Percentiles rank a stretch among this genome's conserved stretches.
Evolutionary conservation across 2,329 filamentous ascomycete species (phyloP).

Genomic region (Aspergillus udagawae): DNA sequence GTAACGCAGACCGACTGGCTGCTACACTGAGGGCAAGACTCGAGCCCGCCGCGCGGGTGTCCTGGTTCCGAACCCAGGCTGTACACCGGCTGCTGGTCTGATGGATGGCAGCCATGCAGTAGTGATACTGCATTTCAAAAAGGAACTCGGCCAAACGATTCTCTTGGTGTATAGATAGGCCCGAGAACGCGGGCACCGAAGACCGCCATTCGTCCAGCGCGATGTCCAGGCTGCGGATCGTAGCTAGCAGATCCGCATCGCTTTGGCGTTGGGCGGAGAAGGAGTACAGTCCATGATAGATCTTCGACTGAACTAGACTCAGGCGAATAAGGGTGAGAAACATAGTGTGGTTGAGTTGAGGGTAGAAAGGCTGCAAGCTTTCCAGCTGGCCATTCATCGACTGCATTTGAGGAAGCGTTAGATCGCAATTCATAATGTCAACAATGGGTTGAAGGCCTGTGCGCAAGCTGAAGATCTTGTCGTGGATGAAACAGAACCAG

Average conservation of each 20-base stretch:
- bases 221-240: constrained; percentile 7
- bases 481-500: constrained; percentile 7
- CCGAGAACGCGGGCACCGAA: constrained; percentile 2
- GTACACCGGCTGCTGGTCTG: constrained; percentile 10
- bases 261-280: neutral
- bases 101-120: constrained; percentile 11
- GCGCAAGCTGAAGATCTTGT: constrained; percentile 6
- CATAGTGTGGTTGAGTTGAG: neutral
- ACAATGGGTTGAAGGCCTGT: constrained; percentile 7
- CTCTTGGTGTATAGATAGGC: neutral
- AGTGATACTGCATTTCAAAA: constrained; percentile 9
- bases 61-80: constrained; percentile 4
- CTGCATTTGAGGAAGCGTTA: constrained; percentile 1
- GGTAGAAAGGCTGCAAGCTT: too few relatives aligned
- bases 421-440: constrained; percentile 5
- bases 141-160: neutral
- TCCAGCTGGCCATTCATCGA: too few relatives aligned
- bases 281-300: constrained; percentile 6
- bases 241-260: constrained; percentile 5
- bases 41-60: constrained; percentile 1
- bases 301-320: constrained; percentile 4
- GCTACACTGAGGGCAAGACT: constrained; percentile 8
- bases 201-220: constrained; percentile 7
- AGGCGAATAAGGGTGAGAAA: constrained; percentile 2
- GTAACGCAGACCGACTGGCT: constrained; percentile 9